Percentiles rank a stretch among this genome's conserved stretches.
Conservation (phyloP, 108 stramenopile genomes). For the Ochromonas danica region DNA sequence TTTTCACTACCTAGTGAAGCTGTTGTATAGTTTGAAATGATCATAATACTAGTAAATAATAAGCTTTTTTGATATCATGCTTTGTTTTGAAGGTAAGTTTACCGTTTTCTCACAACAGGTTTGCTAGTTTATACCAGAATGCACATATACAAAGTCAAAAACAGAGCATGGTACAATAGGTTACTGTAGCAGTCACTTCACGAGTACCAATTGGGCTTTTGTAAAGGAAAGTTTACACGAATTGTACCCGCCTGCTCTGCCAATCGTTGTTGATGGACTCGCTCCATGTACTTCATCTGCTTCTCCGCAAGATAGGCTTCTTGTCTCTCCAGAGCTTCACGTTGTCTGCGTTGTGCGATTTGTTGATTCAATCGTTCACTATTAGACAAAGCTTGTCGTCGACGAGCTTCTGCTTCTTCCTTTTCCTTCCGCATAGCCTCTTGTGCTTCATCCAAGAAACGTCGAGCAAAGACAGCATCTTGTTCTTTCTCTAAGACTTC, state of each 20-base stretch:
- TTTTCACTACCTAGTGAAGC: no score
- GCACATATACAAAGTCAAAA: no score
- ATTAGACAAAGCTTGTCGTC: background rate
- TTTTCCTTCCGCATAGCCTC: slow-evolving; percentile 20
- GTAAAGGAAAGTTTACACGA: background rate
- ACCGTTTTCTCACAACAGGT: no score
- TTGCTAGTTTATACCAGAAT: no score
- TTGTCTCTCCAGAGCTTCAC: slow-evolving; percentile 23
- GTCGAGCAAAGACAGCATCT: background rate
- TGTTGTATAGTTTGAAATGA: no score
- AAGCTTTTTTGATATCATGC: no score
- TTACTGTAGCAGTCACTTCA: no score
- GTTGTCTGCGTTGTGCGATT: background rate
- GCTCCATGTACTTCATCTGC: slow-evolving; percentile 9
- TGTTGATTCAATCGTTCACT: background rate
- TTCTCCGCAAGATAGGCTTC: slow-evolving; percentile 31
- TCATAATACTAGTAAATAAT: no score
- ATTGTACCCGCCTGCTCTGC: slow-evolving; percentile 16
- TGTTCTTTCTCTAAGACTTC: background rate
- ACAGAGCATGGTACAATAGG: no score
- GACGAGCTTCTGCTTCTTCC: slow-evolving; percentile 4
- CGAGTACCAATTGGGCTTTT: slow-evolving; percentile 28
- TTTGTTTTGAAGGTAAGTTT: no score
- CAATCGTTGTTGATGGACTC: background rate
- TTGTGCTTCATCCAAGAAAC: background rate